Base-by-base conservation (phyloP, 2,329 filamentous ascomycete species). In the Pyrenophora seminiperda region DNA sequence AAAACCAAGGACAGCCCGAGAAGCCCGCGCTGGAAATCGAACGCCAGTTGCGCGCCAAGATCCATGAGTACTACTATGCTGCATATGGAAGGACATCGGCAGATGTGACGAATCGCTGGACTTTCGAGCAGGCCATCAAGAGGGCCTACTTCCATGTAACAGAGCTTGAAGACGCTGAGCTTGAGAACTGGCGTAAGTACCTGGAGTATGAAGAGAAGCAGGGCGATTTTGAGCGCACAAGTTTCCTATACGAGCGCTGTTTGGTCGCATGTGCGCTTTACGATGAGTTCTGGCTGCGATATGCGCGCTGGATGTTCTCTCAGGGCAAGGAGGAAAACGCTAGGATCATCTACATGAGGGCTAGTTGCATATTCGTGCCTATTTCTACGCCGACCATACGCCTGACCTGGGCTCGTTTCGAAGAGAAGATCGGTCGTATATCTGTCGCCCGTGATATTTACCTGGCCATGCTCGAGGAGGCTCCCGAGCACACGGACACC, bases 271-370 rank as follows among this genome's bases (percentile, higher is more conserved):
- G 90, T 66, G 93, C 94, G 13, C 88, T 95, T 61, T 97, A 99
- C 69, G 93, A 97, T 41, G 93, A 97, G 69, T 96, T 97, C 73
- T 99, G 94, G 94, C 85, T 96, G 65, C 88, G 94, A n/a, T 99
- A 96, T 73, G 90, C 89, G 13, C 82, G 93, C 32, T 99, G 94
- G 94, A 96, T 97, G 89, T 65, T 62, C 29, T 85, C 85, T 0
- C 76, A 84, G 1, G 85, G 81, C 61, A 96, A 95, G 72, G 86
- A 91, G 37, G 90, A 97, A 70, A 92, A 97, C 68, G 87, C 93
- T 5, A 88, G 94, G 49, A 92, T 90, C 72, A 94, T 97, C 57
- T 97, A 95, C 69, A 86, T 93, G 70, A 86, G 91, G 48, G 94
- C 93, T 7, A 87, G 89, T 59, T 91, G 85, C 41, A 76, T 96